A percentile compares a stretch with the other conserved stretches of the same genome.
phyloP scores from a whole-genome alignment of 805 yeast genomes.

The Teunomyces pallodes region DNA sequence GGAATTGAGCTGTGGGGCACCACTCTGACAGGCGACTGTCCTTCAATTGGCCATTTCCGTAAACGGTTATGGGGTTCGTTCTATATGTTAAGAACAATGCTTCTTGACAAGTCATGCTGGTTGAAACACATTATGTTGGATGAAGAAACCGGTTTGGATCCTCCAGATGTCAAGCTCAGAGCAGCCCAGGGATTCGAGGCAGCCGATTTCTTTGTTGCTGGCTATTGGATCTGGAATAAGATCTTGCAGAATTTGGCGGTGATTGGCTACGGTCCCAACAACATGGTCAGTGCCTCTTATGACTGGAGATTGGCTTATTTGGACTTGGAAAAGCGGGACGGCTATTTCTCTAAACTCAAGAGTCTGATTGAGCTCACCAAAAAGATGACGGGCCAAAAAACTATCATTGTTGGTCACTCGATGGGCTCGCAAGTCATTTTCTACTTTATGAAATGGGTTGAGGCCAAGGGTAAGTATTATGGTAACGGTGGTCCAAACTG shows the following conservation, averaged over 20 bases:
- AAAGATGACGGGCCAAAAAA: slow-evolving; percentile 55
- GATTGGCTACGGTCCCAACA: slow-evolving; percentile 88
- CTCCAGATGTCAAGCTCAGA: slow-evolving; percentile 72
- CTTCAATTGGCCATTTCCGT: slow-evolving; percentile 79
- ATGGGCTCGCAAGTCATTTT: slow-evolving; percentile 93
- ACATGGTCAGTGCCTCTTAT: slow-evolving; percentile 87
- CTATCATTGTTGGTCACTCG: slow-evolving; percentile 84
- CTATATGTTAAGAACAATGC: slow-evolving; percentile 90
- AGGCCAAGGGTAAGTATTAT: slow-evolving; percentile 72
- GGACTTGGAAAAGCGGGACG: slow-evolving; percentile 85
- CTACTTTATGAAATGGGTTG: slow-evolving; percentile 95
- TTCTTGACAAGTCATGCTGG: slow-evolving; percentile 92
- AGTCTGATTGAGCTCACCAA: slow-evolving; percentile 63
- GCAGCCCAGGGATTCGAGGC: slow-evolving; percentile 97
- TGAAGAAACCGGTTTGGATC: slow-evolving; percentile 89
- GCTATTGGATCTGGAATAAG: slow-evolving; percentile 99
- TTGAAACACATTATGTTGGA: slow-evolving; percentile 86
- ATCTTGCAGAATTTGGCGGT: slow-evolving; percentile 92
- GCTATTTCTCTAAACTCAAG: slow-evolving; percentile 77
- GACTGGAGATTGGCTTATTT: slow-evolving; percentile 94
- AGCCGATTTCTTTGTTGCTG: slow-evolving; percentile 93
- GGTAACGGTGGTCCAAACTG: slow-evolving; percentile 92
- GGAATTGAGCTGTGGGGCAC: slow-evolving; percentile 94
- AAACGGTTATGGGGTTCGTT: slow-evolving; percentile 96
- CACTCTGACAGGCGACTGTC: slow-evolving; percentile 67